These are phyloP conservation scores for Ophiostoma novo-ulmi DNA, from an alignment of 2,329 filamentous ascomycete species.

Conservation along the genomic window DNA sequence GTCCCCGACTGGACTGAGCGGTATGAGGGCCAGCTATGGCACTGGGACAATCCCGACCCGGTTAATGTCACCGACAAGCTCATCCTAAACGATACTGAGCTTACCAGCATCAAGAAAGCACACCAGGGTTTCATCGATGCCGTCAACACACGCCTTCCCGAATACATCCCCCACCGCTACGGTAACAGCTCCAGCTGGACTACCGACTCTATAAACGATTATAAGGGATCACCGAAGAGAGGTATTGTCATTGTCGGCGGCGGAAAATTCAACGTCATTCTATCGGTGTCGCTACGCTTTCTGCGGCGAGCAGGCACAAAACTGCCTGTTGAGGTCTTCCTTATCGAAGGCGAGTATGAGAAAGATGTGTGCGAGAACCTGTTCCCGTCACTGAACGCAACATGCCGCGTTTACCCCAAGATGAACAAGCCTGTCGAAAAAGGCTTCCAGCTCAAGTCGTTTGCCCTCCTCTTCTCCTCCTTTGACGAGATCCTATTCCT, in stretches of 20 bases:
- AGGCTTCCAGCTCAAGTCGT: conserved; percentile 52
- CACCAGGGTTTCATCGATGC: conserved; percentile 19
- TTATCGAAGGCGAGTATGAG: conserved; percentile 34
- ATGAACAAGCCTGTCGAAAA: conserved; percentile 27
- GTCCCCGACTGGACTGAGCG: conserved; percentile 18
- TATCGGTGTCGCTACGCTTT: conserved; percentile 47
- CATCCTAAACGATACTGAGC: conserved; percentile 14
- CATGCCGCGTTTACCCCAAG: conserved; percentile 34
- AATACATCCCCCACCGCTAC: conserved; percentile 8
- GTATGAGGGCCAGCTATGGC: conserved; percentile 19
- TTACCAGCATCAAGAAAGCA: conserved; percentile 19
- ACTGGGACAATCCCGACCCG: conserved; percentile 17
- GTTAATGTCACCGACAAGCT: conserved; percentile 19
- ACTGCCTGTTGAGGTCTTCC: conserved; percentile 43
- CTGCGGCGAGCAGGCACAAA: conserved; percentile 46
- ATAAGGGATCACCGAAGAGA: conserved; percentile 30
- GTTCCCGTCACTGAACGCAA: conserved; percentile 32
- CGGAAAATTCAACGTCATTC: conserved; percentile 45
- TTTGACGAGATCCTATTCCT: conserved; percentile 56
- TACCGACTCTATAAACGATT: neutral
- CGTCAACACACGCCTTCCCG: conserved; percentile 16
- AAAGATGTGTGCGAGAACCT: conserved; percentile 33
- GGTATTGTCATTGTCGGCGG: conserved; percentile 50
- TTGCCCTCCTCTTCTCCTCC: conserved; percentile 53
- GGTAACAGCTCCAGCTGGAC: neutral